Conservation (phyloP, 2,329 filamentous ascomycete species). For the Aspergillus pseudoviridinutans region DNA sequence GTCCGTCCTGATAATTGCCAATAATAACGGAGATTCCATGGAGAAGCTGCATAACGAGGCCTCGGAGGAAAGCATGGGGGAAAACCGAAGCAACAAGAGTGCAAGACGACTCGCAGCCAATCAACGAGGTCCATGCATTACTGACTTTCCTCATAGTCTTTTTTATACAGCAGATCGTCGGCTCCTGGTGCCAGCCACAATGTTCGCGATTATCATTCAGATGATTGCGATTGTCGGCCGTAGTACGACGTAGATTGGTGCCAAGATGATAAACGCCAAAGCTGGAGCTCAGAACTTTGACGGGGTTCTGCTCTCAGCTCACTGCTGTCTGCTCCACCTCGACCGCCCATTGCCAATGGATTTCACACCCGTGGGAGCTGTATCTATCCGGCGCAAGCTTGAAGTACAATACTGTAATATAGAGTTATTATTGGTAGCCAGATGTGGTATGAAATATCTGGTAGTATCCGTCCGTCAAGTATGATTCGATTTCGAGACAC, state of each 20-base stretch:
- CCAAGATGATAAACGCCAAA: background rate
- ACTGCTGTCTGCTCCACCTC: background rate
- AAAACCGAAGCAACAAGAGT: too few species aligned
- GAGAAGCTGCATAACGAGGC: background rate
- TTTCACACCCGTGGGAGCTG: background rate
- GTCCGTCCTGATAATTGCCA: too few species aligned
- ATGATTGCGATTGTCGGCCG: too few species aligned
- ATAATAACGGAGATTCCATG: background rate
- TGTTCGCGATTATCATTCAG: too few species aligned
- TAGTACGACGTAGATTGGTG: background rate
- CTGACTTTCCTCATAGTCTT: background rate
- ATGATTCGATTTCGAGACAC: background rate
- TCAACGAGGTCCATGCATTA: background rate
- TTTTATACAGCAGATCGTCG: too few species aligned
- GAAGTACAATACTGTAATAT: background rate
- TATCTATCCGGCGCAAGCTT: background rate
- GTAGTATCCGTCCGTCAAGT: too few species aligned
- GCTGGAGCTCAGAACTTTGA: background rate
- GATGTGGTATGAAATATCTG: background rate
- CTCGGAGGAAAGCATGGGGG: background rate
- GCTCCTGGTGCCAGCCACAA: too few species aligned
- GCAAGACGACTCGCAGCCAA: background rate
- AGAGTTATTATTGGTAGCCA: background rate
- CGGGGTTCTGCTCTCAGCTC: background rate
- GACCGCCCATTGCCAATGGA: background rate